A percentile compares a stretch with the other conserved stretches of the same genome.
phyloP scores from a whole-genome alignment of 768 basidiomycete species.

The Rhizopogon rudus region DNA sequence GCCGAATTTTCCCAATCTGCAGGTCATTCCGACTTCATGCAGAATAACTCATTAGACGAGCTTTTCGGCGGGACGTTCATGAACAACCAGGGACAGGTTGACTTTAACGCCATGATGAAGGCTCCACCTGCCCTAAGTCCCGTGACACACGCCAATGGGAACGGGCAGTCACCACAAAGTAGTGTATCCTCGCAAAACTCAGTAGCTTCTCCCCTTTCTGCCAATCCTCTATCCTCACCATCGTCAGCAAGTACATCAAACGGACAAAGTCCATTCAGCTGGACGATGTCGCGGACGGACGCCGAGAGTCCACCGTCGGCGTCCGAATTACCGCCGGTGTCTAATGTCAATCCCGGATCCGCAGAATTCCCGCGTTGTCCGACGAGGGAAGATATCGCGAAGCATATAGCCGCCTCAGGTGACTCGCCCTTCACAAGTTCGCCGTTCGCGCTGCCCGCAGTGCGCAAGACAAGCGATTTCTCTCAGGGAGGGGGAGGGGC shows the following conservation, averaged over 20 bases:
- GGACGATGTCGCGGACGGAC: conserved; percentile 19
- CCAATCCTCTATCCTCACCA: conserved; percentile 11
- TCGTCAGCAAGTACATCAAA: conserved; percentile 22
- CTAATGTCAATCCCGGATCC: conserved; percentile 2
- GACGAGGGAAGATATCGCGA: conserved; percentile 47
- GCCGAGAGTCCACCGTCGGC: conserved; percentile 32
- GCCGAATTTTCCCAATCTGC: conserved; percentile 14
- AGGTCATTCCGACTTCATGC: conserved; percentile 18
- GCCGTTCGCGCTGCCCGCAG: conserved; percentile 20
- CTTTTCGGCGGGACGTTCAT: conserved; percentile 39
- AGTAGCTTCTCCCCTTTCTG: conserved; percentile 12
- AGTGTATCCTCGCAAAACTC: conserved; percentile 7
- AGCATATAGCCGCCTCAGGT: conserved; percentile 50
- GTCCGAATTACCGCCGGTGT: conserved; percentile 35
- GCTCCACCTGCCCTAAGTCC: conserved; percentile 40
- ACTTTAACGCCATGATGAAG: conserved; percentile 31
- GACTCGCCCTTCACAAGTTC: conserved; percentile 48
- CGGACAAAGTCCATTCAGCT: conserved; percentile 22
- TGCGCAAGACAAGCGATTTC: conserved; percentile 39
- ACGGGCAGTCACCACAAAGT: conserved; percentile 12
- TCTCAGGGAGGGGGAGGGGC: conserved; percentile 25
- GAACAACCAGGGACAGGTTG: conserved; percentile 24
- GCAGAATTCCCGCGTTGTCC: conserved; percentile 28
- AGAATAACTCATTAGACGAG: conserved; percentile 34
- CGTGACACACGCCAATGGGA: conserved; percentile 38